Percentiles rank a stretch among this genome's conserved stretches.
These are phyloP conservation scores for Lactarius evosmus DNA, from an alignment of 768 basidiomycete species.

Conservation along the genomic window DNA sequence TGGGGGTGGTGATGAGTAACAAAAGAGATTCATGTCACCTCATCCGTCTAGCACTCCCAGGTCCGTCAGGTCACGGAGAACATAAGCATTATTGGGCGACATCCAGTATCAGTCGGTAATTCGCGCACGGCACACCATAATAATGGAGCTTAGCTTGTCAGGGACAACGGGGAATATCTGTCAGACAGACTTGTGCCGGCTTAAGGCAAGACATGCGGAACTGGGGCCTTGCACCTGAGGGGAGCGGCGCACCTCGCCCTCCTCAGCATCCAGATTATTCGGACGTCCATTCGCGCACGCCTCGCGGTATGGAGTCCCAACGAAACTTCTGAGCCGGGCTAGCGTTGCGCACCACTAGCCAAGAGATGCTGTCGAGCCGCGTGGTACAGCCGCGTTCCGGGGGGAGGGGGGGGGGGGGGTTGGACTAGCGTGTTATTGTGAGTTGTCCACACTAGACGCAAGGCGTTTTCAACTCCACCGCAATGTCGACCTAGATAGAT, in stretches of 20 bases:
- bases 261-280: too few species aligned
- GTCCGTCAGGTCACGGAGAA: background rate
- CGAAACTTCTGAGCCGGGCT: background rate
- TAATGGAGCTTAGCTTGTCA: background rate
- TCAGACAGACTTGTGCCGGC: background rate
- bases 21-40: background rate
- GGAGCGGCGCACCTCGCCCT: background rate
- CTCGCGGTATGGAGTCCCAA: background rate
- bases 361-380: background rate
- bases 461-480: too few species aligned
- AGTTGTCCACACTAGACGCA: too few species aligned
- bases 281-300: too few species aligned
- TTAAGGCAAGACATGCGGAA: background rate
- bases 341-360: background rate
- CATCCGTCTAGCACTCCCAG: background rate
- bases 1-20: background rate
- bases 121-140: background rate
- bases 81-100: background rate
- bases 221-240: background rate
- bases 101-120: background rate
- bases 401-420: too few species aligned
- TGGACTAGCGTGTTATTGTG: too few species aligned
- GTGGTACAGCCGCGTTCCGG: too few species aligned
- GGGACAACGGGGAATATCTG: background rate
- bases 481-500: background rate